A percentile compares a stretch with the other conserved stretches of the same genome.
phyloP scores from a whole-genome alignment of 352 stramenopile genomes.

The Phytophthora ramorum region DNA sequence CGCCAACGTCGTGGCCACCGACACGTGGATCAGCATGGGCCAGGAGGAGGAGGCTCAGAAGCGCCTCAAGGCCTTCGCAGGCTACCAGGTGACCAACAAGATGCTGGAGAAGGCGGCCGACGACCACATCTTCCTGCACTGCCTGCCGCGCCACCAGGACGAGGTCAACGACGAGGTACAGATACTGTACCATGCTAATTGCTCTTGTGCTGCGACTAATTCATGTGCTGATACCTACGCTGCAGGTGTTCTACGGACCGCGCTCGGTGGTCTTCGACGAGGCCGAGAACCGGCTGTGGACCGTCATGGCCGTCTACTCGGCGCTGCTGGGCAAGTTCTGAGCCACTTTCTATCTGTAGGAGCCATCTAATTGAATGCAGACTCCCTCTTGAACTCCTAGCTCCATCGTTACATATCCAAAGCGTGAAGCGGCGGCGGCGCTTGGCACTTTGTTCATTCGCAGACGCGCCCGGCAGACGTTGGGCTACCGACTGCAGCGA shows the following conservation, averaged over 20 bases:
- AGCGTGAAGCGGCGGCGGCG: slow-evolving; percentile 27
- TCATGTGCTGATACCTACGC: not conserved
- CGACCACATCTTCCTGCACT: slow-evolving; percentile 98
- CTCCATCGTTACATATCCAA: slow-evolving; percentile 28
- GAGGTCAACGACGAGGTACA: slow-evolving; percentile 97
- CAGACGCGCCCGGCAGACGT: too few relatives aligned
- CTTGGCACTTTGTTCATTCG: slow-evolving; percentile 9
- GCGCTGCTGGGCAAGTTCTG: slow-evolving; percentile 53
- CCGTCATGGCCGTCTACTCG: slow-evolving; percentile 96
- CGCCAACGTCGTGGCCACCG: slow-evolving; percentile 96
- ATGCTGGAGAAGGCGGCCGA: slow-evolving; percentile 92
- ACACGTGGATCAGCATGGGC: slow-evolving; percentile 98
- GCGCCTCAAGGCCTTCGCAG: slow-evolving; percentile 94
- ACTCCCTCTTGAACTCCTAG: not conserved
- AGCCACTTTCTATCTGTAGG: slow-evolving; percentile 8
- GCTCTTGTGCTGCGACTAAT: not conserved
- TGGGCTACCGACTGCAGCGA: slow-evolving; percentile 22
- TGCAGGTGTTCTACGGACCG: slow-evolving; percentile 94
- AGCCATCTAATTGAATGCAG: slow-evolving; percentile 30
- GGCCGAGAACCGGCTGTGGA: slow-evolving; percentile 99
- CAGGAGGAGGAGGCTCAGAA: slow-evolving; percentile 95
- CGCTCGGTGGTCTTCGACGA: slow-evolving; percentile 97
- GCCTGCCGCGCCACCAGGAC: slow-evolving; percentile 96
- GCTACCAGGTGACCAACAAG: slow-evolving; percentile 94
- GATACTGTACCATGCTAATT: not conserved